A percentile compares a stretch with the other conserved stretches of the same genome.
phyloP scores from a whole-genome alignment of 169 alveolate genomes.

The Cardiosporidium cionae region DNA sequence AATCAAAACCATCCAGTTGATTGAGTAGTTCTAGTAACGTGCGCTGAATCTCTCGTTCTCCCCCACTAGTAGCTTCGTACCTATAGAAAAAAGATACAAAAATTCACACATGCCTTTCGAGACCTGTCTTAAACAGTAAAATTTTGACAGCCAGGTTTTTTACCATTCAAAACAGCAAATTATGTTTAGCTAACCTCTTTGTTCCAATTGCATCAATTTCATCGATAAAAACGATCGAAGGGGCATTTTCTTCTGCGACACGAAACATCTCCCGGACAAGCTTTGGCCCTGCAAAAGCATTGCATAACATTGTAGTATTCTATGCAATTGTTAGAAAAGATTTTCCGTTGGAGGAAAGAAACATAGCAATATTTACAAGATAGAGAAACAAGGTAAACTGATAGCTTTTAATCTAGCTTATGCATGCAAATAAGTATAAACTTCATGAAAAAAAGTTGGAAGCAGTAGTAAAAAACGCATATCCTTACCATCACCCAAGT shows the following conservation, averaged over 20 bases:
- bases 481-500: conserved; percentile 79
- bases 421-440: too few relatives aligned
- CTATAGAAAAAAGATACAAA: conserved; percentile 2
- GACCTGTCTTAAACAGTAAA: too few relatives aligned
- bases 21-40: conserved; percentile 96
- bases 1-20: conserved; percentile 98
- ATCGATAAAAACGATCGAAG: conserved; percentile 97
- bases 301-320: too few relatives aligned
- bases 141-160: too few relatives aligned
- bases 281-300: conserved; percentile 86
- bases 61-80: conserved; percentile 95
- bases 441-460: neutral
- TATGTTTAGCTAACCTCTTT: conserved; percentile 71
- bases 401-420: neutral
- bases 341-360: too few relatives aligned
- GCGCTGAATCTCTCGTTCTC: conserved; percentile 97
- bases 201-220: conserved; percentile 99
- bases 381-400: too few relatives aligned
- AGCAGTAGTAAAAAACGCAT: neutral
- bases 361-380: too few relatives aligned
- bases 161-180: too few relatives aligned
- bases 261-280: conserved; percentile 97
- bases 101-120: too few relatives aligned
- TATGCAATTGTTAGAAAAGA: too few relatives aligned
- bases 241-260: conserved; percentile 98